Conservation (phyloP, 129 eudicot species). For the Pseudognaphalium luteoalbum region DNA sequence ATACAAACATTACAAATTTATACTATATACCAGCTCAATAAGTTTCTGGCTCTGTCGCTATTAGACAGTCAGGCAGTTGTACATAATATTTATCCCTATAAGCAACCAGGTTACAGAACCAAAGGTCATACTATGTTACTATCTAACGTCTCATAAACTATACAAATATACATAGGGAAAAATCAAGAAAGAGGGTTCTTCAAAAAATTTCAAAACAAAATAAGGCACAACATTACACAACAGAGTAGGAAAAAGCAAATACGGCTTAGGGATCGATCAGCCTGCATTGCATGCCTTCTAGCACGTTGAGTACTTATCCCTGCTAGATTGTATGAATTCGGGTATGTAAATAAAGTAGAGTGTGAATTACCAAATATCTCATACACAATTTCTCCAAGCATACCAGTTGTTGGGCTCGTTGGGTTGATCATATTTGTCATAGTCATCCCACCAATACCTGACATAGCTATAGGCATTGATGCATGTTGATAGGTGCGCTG, state of each 20-base stretch:
- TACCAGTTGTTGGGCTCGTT: slow-evolving; percentile 46
- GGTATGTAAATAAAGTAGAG: slow-evolving; percentile 49
- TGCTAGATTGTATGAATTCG: slow-evolving; percentile 48
- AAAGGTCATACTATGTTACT: slow-evolving; percentile 7
- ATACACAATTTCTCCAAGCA: slow-evolving; percentile 67
- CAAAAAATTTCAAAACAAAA: slow-evolving; percentile 49
- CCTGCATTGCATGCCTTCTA: slow-evolving; percentile 63
- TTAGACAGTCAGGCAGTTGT: not conserved
- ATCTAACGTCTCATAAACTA: slow-evolving; percentile 15
- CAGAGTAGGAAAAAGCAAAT: slow-evolving; percentile 69
- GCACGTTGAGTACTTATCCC: slow-evolving; percentile 57
- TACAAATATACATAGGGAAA: slow-evolving; percentile 31
- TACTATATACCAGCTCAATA: too few species aligned
- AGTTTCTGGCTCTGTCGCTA: too few species aligned
- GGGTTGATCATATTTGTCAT: slow-evolving; percentile 38
- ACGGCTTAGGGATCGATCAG: slow-evolving; percentile 71
- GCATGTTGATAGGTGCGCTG: slow-evolving; percentile 32
- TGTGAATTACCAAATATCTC: slow-evolving; percentile 60
- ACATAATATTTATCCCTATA: not conserved
- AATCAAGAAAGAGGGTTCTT: not conserved
- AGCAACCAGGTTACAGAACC: slow-evolving; percentile 9
- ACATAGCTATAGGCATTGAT: slow-evolving; percentile 30
- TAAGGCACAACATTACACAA: slow-evolving; percentile 64
- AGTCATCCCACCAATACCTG: slow-evolving; percentile 39
- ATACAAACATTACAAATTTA: too few species aligned